Percentiles rank a stretch among this genome's conserved stretches.
Evolutionary conservation across 1,284 basidiomycete species (phyloP).

Genomic region (Coniferiporia sulphurascens): DNA sequence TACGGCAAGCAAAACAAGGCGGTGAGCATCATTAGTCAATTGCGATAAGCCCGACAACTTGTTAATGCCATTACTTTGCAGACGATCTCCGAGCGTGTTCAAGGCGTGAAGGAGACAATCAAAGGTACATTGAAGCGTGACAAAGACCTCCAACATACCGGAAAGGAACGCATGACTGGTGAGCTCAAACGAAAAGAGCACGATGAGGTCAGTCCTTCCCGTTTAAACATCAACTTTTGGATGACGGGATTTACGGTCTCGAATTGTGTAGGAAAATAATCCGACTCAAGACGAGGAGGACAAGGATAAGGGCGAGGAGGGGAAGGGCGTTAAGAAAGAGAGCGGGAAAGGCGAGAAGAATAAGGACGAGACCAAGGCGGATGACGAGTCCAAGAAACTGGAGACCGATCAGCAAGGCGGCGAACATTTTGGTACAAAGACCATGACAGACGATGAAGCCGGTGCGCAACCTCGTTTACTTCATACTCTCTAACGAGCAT

Average conservation of each 20-base stretch:
- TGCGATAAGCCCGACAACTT: no score
- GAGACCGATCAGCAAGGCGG: background rate
- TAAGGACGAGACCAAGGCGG: background rate
- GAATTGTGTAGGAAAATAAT: background rate
- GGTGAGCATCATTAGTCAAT: slow-evolving; percentile 1
- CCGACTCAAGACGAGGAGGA: background rate
- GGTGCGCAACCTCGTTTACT: background rate
- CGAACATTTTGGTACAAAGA: background rate
- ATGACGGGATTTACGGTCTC: background rate
- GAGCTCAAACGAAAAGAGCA: slow-evolving; percentile 18
- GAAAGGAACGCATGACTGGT: slow-evolving; percentile 19
- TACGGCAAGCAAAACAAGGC: slow-evolving; percentile 18
- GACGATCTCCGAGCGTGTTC: slow-evolving; percentile 17
- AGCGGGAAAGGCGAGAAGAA: background rate
- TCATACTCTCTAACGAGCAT: background rate
- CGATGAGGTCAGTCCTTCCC: slow-evolving; percentile 10
- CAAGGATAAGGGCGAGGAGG: background rate
- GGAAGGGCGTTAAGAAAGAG: background rate
- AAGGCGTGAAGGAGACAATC: slow-evolving; percentile 18
- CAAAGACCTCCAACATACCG: slow-evolving; percentile 13
- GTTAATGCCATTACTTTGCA: background rate
- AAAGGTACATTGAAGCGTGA: slow-evolving; percentile 17
- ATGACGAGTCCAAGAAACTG: background rate
- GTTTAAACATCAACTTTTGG: background rate
- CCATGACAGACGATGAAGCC: background rate